These are phyloP conservation scores for Volutella citrinella DNA, from an alignment of 2,329 filamentous ascomycete species.

Conservation along the genomic window DNA sequence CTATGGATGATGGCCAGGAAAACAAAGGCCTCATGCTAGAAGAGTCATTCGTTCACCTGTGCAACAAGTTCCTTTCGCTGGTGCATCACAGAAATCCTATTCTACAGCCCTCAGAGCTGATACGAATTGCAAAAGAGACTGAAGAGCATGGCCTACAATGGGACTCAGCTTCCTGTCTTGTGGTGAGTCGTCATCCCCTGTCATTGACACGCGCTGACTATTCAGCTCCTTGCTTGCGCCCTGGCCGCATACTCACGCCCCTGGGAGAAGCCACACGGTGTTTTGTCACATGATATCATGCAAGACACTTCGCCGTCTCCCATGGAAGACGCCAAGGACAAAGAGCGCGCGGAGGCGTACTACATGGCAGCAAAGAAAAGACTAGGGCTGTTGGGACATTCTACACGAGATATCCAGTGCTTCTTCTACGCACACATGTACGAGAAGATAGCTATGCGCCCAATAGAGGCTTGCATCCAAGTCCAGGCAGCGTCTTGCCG, in stretches of 20 bases:
- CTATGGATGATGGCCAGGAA: background rate
- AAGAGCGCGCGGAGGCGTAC: no score
- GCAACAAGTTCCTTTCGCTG: slow-evolving; percentile 11
- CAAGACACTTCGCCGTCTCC: no score
- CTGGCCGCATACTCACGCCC: slow-evolving; percentile 9
- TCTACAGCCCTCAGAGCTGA: slow-evolving; percentile 8
- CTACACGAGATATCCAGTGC: no score
- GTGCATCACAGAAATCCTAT: slow-evolving; percentile 11
- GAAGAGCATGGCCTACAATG: slow-evolving; percentile 11
- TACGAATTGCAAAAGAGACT: slow-evolving; percentile 1
- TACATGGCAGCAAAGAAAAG: no score
- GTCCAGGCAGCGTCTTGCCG: no score
- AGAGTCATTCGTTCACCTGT: slow-evolving; percentile 9
- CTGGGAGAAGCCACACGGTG: no score
- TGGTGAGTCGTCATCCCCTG: slow-evolving; percentile 1
- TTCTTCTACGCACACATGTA: no score
- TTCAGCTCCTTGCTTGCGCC: slow-evolving; percentile 9
- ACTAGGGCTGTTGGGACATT: no score
- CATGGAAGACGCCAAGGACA: no score
- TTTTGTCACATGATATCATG: no score
- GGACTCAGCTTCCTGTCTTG: slow-evolving; percentile 13
- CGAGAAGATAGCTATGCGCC: no score
- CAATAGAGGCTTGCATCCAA: no score
- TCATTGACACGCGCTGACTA: background rate
- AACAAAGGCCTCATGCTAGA: slow-evolving; percentile 5